Evolutionary conservation across 2,329 filamentous ascomycete genomes (phyloP), one percentile per base, ranked within the genome.

Genomic region (Verticillium dahliae): DNA sequence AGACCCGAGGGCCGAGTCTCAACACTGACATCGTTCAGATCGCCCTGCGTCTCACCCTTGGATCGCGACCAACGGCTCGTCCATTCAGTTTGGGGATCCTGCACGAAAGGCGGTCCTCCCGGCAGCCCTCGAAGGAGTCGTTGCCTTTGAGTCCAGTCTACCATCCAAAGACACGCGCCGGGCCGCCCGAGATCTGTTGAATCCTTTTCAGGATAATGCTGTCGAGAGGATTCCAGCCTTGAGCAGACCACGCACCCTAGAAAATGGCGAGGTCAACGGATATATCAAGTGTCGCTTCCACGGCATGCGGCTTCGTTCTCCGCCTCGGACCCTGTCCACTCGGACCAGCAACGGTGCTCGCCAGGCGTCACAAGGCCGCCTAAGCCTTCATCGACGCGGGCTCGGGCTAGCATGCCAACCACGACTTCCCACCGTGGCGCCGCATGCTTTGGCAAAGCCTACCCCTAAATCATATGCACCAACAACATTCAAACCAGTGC

Each of bases 151-250:
- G 18, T 11, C 54, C 15, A 35, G 13, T 31, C 27, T 56, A 10
- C 54, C 54, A 4, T 11, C 11, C 2, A 34, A 56, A n/a, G 54
- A 56, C 13, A 31, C 4, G n/a, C 34, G 15, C 59, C 54, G 54
- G 7, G 45, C 18, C 34, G n/a, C 33, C 31, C 33, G 34, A 13
- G 27, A 1, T 10, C 27, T 65, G 27, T 14, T 56, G 1, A 65
- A 65, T 11, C 63, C 64, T 1, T 65, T 65, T 15, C 45, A 60
- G 34, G 64, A 65, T 6, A 62, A 65, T 34, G 61, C 62, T 15
- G 57, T 60, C n/a, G 59, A 61, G 14, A 31, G 56, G 14, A 57
- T 64, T 22, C 39, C 59, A 15, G n/a, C 18, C 15, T 35, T 60
- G 3, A 13, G 15, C n/a, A 27, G 38, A 22, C 39, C 55, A n/a